Conservation (phyloP, 2,329 filamentous ascomycete species). For the Neoarthrinium moseri region DNA sequence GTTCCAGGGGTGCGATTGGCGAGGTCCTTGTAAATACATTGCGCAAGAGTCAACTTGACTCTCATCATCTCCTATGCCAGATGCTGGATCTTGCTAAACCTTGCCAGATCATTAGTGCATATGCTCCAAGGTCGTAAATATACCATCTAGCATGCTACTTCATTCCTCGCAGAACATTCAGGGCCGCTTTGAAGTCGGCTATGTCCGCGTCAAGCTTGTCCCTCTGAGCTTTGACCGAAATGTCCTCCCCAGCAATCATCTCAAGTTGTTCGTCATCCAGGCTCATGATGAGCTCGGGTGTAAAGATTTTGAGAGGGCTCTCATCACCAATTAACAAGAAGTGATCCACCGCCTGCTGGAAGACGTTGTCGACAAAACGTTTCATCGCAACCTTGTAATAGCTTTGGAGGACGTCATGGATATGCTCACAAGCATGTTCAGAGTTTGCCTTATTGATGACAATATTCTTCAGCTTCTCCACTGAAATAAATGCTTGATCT, state of each 20-base stretch:
- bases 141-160: too few relatives aligned
- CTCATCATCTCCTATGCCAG: too few relatives aligned
- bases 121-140: too few relatives aligned
- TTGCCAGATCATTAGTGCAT: too few relatives aligned
- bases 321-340: conserved; percentile 41
- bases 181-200: conserved; percentile 30
- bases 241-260: conserved; percentile 47
- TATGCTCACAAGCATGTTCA: conserved; percentile 42
- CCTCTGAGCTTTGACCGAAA: conserved; percentile 27
- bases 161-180: conserved; percentile 11
- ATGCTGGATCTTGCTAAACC: too few relatives aligned
- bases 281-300: conserved; percentile 38
- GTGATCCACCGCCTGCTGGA: conserved; percentile 55
- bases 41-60: too few relatives aligned
- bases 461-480: conserved; percentile 16
- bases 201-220: conserved; percentile 35
- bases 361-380: conserved; percentile 63
- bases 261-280: conserved; percentile 39
- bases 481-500: too few relatives aligned
- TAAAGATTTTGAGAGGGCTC: conserved; percentile 44
- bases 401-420: conserved; percentile 58
- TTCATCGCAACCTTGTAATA: conserved; percentile 63
- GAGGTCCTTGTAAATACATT: too few relatives aligned
- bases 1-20: too few relatives aligned
- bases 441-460: conserved; percentile 25